Evolutionary conservation across 176 grass and related monocot species (phyloP), one percentile per base, ranked within the genome.

Genomic region (Triticum timopheevii): DNA sequence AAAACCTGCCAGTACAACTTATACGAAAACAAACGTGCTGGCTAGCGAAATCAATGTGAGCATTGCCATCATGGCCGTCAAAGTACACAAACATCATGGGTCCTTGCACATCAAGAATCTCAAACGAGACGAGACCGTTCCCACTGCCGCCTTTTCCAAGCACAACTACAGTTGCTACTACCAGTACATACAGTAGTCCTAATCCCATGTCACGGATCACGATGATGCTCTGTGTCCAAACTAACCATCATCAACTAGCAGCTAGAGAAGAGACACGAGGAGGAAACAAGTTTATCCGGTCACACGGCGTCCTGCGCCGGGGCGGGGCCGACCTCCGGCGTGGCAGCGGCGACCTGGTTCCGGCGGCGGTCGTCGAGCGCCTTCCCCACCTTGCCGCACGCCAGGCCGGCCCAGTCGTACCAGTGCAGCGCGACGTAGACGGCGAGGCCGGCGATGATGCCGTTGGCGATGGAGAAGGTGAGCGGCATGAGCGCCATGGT

Each of bases 401-500:
- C 89, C 0, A 58, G 33, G 1, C 8, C 0, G 11, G 80, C 88
- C 90, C 92, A 95, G 80, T 95, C 88, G 27, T 79, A 82, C 10
- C 71, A 89, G 78, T 95, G 84, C 79, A 95, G 76, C 45, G 74
- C 70, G 30, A 93, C 24, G 78, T 89, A 93, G 5, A 88, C 65
- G 7, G 23, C 93, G 1, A 93, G 75, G 2, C 93, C 93, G 3
- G 71, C 93, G 82, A 95, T 95, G 82, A 95, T 88, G 39, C 93
- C 93, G 36, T 95, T 79, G 67, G 93, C 93, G 79, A 95, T 95
- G 25, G 93, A 95, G 86, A 91, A 95, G 54, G 88, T 89, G 0
- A 95, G 91, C 20, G 93, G 91, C 93, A 95, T 95, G 4, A 95
- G 79, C 77, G 88, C 87, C 91, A 95, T 87, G 68, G 93, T 95